Evolutionary conservation across 371 early-diverging fungal species (phyloP), one percentile per base, ranked within the genome.

Genomic region (Mortierella sp.): DNA sequence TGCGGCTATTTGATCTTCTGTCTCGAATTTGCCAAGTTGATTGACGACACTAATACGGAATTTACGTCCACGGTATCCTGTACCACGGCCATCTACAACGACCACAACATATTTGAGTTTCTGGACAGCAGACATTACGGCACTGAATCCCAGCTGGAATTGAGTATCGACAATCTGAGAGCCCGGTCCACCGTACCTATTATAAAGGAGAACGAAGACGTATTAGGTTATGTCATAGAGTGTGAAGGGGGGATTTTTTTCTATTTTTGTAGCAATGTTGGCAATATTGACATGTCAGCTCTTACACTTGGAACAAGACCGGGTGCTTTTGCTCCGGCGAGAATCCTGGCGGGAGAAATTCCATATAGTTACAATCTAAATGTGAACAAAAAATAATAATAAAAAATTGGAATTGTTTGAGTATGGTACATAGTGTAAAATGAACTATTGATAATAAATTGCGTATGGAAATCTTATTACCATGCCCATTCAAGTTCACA

Each of bases 71-170:
- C 89, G 92, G 84, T 86, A 90, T 0, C 93, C 96, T 2, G 98
- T 97, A 35, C 98, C 98, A 40, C 98, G 89, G 10, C 95, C 96
- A 82, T 98, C 98, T 1, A 96, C 92, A 22, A 89, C 86, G 0
- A 89, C 93, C 2, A 93, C 89, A 59, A 93, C 90, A 75, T 88
- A 92, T 22, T 85, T 86, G 49, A 92, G 84, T 47, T 86, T 83
- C 66, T 87, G 84, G 7, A 87, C 71, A 0, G 82, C 49, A 12
- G 89, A 91, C 32, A 95, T 88, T 72, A 94, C 90, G 9, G 89
- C 89, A 56, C 93, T 90, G 87, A 93, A 93, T 64, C 90, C 91
- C n/a, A 94, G 84, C 10, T 83, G 73, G 74, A 92, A 96, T 57
- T 84, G 79, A 28, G 91, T 86, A 19, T 89, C 86, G 2, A 94